A percentile compares a stretch with the other conserved stretches of the same genome.
These are phyloP conservation scores for Moringa oleifera DNA, from an alignment of 345 rosid species.

Conservation along the genomic window DNA sequence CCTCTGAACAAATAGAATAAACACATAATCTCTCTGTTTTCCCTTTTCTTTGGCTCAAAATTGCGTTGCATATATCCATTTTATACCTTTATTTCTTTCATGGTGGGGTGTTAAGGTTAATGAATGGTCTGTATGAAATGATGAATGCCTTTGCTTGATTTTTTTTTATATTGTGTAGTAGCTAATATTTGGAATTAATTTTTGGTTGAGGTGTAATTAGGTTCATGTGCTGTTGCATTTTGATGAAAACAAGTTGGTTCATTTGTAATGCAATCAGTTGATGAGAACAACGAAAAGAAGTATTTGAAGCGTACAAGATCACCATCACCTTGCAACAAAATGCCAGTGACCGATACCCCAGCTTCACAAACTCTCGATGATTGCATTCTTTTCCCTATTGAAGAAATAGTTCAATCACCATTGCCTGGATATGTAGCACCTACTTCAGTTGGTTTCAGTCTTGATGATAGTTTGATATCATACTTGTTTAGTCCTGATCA, in stretches of 20 bases:
- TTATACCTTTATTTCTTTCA: too few relatives aligned
- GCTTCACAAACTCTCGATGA: conserved; percentile 34
- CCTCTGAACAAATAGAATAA: too few relatives aligned
- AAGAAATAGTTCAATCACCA: conserved; percentile 85
- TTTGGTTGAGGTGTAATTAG: conserved; percentile 1
- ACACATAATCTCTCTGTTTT: too few relatives aligned
- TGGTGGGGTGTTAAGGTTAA: too few relatives aligned
- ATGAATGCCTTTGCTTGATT: too few relatives aligned
- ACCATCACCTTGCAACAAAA: conserved; percentile 20
- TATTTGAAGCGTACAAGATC: conserved; percentile 44
- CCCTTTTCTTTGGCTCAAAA: too few relatives aligned
- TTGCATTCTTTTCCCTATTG: conserved; percentile 47
- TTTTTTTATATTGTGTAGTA: not conserved
- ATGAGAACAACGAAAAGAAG: conserved; percentile 40
- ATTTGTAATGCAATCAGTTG: conserved; percentile 57
- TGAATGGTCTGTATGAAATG: too few relatives aligned
- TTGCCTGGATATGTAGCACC: conserved; percentile 88
- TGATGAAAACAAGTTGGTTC: conserved; percentile 15
- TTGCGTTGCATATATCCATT: too few relatives aligned
- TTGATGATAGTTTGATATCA: conserved; percentile 62
- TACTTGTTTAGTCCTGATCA: conserved; percentile 78
- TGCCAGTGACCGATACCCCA: conserved; percentile 47
- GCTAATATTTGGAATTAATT: not conserved
- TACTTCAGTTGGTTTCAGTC: conserved; percentile 71
- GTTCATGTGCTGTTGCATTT: conserved; percentile 13